Evolutionary conservation across 164 flowering plant genomes (phyloP).

Genomic region (Akebia trifoliata): DNA sequence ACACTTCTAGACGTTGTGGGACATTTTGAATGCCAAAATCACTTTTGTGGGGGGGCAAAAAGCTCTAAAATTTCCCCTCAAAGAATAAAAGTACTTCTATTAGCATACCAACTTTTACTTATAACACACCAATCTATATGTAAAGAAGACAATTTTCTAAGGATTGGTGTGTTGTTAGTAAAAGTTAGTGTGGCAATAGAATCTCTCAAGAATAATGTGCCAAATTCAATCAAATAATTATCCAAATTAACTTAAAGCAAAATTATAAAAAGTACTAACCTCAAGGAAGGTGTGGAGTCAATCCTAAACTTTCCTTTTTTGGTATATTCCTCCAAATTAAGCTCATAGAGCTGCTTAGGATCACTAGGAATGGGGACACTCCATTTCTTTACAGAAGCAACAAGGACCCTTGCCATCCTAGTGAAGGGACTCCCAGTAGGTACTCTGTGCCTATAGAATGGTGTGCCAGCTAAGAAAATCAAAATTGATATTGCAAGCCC

Average conservation of each 20-base stretch:
- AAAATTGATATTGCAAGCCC: constrained; percentile 20
- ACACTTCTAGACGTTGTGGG: no score
- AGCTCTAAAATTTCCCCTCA: no score
- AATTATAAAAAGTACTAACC: constrained; percentile 9
- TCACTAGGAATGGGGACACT: constrained; percentile 19
- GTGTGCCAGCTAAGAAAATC: constrained; percentile 25
- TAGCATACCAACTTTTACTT: no score
- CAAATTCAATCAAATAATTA: not conserved
- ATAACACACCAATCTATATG: no score
- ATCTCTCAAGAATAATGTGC: no score
- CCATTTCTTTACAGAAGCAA: constrained; percentile 23
- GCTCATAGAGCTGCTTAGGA: constrained; percentile 29
- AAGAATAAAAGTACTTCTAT: no score
- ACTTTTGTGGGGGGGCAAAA: no score
- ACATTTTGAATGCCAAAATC: no score
- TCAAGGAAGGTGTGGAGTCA: constrained; percentile 20
- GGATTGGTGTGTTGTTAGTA: no score
- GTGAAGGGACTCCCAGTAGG: constrained; percentile 31
- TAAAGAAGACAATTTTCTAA: no score
- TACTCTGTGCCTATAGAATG: constrained; percentile 27
- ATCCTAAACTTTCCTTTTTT: constrained; percentile 16
- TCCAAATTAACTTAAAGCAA: not conserved
- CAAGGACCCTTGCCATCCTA: constrained; percentile 25
- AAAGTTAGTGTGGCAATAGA: no score
- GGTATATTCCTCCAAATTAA: constrained; percentile 20